Evolutionary conservation across 2,329 filamentous ascomycete genomes (phyloP), one percentile per base, ranked within the genome.

Genomic region (Trichoderma asperellum): DNA sequence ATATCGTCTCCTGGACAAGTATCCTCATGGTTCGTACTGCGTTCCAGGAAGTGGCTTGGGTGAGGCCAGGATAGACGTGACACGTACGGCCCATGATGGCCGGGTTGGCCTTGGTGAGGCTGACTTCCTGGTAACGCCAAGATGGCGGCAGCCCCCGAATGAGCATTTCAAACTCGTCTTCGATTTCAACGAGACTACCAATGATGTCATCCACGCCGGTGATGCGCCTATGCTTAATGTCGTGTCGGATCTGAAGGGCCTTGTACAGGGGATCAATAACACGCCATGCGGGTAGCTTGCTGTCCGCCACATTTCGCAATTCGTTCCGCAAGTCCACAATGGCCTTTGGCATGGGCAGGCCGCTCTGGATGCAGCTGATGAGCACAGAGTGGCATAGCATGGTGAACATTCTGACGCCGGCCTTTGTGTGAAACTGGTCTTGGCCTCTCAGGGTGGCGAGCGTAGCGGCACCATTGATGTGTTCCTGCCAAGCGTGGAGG

Each of bases 351-450:
- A 87, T 82, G 14, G 83, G 80, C 34, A 83, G 75, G 40, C 82
- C 81, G 62, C 80, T 81, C 71, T 86, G 84, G 32, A 86, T 80
- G 73, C 85, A 87, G 72, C 81, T 84, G 70, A 87, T 83, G 69
- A 86, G 78, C 40, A 86, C 80, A 65, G 81, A 83, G 67, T 86
- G 81, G 37, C 80, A 84, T 35, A 87, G 79, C 81, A 87, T 85
- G 68, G 84, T 78, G 73, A 88, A 87, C 83, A 88, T 84, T 67
- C 83, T 79, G 47, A 81, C 77, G 4, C 85, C 85, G 2, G 81
- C 81, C 53, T 76, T 76, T 12, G 81, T 83, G 49, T 74, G 75
- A 72, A 87, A 83, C 70, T 86, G 85, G 3, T 76, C 77, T 11
- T 77, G 73, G 21, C 86, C 86, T 61, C 86, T 82, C 71, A 87